Percentiles rank a stretch among this genome's conserved stretches.
Evolutionary conservation across 2,329 filamentous ascomycete species (phyloP).

Genomic region (Chaetothyriales sp.): DNA sequence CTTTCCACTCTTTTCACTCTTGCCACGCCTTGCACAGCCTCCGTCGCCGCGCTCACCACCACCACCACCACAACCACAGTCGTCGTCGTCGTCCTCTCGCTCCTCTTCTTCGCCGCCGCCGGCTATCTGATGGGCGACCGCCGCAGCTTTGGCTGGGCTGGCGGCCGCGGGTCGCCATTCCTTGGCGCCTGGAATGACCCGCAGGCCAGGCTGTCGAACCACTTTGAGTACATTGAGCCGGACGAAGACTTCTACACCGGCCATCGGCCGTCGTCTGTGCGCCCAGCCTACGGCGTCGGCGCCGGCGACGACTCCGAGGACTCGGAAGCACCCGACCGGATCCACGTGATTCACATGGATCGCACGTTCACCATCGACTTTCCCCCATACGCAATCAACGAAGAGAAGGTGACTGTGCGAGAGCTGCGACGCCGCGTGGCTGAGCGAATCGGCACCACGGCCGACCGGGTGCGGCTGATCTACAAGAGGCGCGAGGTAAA

Average conservation of each 20-base stretch:
- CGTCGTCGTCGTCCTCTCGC: slow-evolving; percentile 14
- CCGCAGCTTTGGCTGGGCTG: slow-evolving; percentile 10
- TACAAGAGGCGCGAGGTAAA: slow-evolving; percentile 35
- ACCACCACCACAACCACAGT: too few species aligned
- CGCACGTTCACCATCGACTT: slow-evolving; percentile 32
- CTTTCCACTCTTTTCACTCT: background rate
- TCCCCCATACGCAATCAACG: slow-evolving; percentile 34
- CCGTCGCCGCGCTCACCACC: slow-evolving; percentile 17
- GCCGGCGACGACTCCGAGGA: slow-evolving; percentile 18
- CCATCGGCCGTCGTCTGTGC: slow-evolving; percentile 7
- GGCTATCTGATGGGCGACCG: slow-evolving; percentile 17
- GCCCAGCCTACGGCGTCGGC: slow-evolving; percentile 7
- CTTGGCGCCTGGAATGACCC: slow-evolving; percentile 10
- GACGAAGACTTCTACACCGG: slow-evolving; percentile 12
- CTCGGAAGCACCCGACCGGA: slow-evolving; percentile 29
- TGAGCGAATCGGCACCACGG: slow-evolving; percentile 22
- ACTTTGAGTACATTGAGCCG: slow-evolving; percentile 17
- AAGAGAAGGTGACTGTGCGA: slow-evolving; percentile 30
- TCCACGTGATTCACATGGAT: slow-evolving; percentile 31
- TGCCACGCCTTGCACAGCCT: background rate
- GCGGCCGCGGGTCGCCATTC: slow-evolving; percentile 13
- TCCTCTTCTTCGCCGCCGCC: slow-evolving; percentile 13
- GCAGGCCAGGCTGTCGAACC: slow-evolving; percentile 8
- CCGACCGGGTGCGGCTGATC: slow-evolving; percentile 27
- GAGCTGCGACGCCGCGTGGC: slow-evolving; percentile 30